These are phyloP conservation scores for Neonectria sp. DNA, from an alignment of 2,329 filamentous ascomycete genomes.

Conservation along the genomic window DNA sequence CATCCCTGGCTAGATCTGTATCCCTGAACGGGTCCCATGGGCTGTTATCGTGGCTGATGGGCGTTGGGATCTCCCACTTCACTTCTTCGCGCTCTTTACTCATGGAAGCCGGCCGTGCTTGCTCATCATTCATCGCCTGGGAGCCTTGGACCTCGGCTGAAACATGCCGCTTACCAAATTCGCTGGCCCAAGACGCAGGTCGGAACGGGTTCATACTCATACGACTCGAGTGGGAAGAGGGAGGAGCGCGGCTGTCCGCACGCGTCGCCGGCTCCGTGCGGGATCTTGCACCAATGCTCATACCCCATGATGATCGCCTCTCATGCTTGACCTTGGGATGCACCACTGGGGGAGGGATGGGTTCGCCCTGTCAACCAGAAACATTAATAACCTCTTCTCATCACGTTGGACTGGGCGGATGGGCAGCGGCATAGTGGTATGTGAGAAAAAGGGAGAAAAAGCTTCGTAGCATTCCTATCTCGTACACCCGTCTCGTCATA, in stretches of 20 bases:
- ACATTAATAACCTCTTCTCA: slow-evolving; percentile 55
- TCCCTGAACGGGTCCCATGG: slow-evolving; percentile 45
- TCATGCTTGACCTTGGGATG: slow-evolving; percentile 56
- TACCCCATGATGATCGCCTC: slow-evolving; percentile 62
- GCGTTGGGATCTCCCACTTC: slow-evolving; percentile 43
- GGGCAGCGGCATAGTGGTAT: slow-evolving; percentile 47
- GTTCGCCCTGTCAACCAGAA: slow-evolving; percentile 56
- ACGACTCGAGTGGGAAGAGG: slow-evolving; percentile 43
- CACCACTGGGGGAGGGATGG: slow-evolving; percentile 51
- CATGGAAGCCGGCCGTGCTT: slow-evolving; percentile 21
- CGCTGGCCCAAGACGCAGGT: slow-evolving; percentile 36
- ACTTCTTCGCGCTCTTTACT: slow-evolving; percentile 39
- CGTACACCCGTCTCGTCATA: slow-evolving; percentile 55
- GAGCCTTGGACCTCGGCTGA: slow-evolving; percentile 37
- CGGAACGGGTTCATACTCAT: slow-evolving; percentile 36
- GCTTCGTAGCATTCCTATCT: slow-evolving; percentile 60
- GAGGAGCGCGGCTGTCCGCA: slow-evolving; percentile 39
- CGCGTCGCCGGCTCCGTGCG: slow-evolving; percentile 43
- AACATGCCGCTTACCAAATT: slow-evolving; percentile 42
- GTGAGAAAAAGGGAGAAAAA: slow-evolving; percentile 48
- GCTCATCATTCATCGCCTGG: slow-evolving; percentile 23
- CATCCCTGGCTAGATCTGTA: slow-evolving; percentile 30
- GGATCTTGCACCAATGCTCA: slow-evolving; percentile 55
- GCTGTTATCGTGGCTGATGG: slow-evolving; percentile 34
- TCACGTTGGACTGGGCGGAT: slow-evolving; percentile 46